Base-by-base conservation (phyloP, 2,329 filamentous ascomycete genomes). In the Lachnellula occidentalis region DNA sequence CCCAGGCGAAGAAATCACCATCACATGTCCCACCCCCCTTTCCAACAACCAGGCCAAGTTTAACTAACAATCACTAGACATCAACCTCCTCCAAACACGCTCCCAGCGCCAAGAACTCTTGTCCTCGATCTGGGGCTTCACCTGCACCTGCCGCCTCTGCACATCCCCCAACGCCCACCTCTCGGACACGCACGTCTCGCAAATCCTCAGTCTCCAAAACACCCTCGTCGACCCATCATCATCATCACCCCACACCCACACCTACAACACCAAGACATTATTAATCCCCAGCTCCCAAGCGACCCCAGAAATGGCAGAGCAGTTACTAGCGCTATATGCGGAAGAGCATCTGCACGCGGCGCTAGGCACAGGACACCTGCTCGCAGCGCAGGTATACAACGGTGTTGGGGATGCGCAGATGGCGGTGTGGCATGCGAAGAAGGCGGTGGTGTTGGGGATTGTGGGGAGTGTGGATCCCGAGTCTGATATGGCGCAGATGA, bases 341-440 rank as follows among this genome's bases (percentile, higher is more conserved):
- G 59, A 68, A 41, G 73, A 76, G 55, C 62, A 57, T 11, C 37
- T 66, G 63, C 15, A 65, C 68, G 51, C 60, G 54, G 45, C 69
- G 59, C 1, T 66, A 62, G 50, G 63, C 64, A 48, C 67, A 66
- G 58, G 72, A 65, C 61, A 73, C 66, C 15, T 71, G 72, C 61
- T 74, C 17, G 71, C 72, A 17, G 71, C 72, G 1, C 56, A 73
- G n/a, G 72, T 73, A 47, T 72, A 69, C 58, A 72, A 72, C 56
- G 71, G 68, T 12, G 59, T 71, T 0, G 70, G 71, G 0, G 64
- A 72, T 41, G 60, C 58, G 3, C 57, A 48, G 19, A 64, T 56
- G 27, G 73, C 71, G 17, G 59, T 64, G 3, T 64, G 63, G 56
- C 69, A 72, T 54, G 73, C 72, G 5, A 50, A 64, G 15, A 60